Base-by-base conservation (phyloP, 176 grass and related monocot genomes). In the Miscanthus lutarioriparius region DNA sequence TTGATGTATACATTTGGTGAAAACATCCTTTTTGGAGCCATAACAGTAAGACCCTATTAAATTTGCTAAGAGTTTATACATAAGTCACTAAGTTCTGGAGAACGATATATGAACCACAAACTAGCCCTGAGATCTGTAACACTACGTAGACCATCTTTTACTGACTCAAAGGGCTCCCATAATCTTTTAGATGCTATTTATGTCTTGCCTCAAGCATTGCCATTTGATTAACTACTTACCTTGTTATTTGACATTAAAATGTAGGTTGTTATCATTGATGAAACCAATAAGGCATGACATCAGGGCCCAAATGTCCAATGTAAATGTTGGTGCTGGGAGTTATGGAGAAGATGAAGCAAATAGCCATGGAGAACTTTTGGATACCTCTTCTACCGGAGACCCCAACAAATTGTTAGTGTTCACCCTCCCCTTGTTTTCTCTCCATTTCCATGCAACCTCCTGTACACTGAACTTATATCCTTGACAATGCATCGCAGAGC, bases 301-400 rank as follows among this genome's bases (percentile, higher is more conserved):
- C n/a, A 92, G 83, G 87, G 93, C 85, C 32, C 91, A 92, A 59
- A 74, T 88, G 80, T 98, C 96, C 27, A 90, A 83, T 69, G 63
- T 76, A 26, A 86, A 89, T 76, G 66, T 94, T 69, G 96, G 91
- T 89, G 77, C 91, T 83, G 93, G 83, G 51, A 85, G 73, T 67
- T 98, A 90, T 82, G 91, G 86, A 26, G 91, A 83, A 51, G 79
- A 80, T 58, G 85, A 74, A 89, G 76, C 64, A 72, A 82, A 37
- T 23, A 77, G 59, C 67, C 75, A 35, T 71, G 70, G 82, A 10
- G 85, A 90, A 64, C 76, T 48, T 58, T 36, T 86, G 66, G 69
- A 87, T 87, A 72, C 41, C 45, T 89, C 96, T 81, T 65, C 65
- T 54, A 75, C 80, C 70, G 77, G 40, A 75, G 59, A 70, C 77